Evolutionary conservation across 1,139 yeast species (phyloP).

Genomic region (Nakaseomyces bracarensis): DNA sequence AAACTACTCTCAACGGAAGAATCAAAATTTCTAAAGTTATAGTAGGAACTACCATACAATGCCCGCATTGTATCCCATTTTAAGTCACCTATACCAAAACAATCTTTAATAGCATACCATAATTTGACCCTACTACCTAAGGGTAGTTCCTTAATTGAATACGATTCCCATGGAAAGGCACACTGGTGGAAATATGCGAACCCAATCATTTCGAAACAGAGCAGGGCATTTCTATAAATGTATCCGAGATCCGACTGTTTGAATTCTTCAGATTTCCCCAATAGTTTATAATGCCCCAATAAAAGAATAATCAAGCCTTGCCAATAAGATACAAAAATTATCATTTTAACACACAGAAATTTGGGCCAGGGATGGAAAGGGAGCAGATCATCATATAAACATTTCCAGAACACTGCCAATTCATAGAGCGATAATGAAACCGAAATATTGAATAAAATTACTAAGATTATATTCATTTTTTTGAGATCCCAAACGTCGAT

Average conservation of each 20-base stretch:
- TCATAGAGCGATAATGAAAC: conserved; percentile 78
- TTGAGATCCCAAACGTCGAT: conserved; percentile 40
- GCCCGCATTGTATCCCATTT: conserved; percentile 69
- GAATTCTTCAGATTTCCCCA: conserved; percentile 31
- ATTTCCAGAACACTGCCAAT: conserved; percentile 87
- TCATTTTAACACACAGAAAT: conserved; percentile 83
- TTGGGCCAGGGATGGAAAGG: conserved; percentile 88
- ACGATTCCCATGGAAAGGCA: conserved; percentile 75
- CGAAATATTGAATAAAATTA: conserved; percentile 65
- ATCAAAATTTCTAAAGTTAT: conserved; percentile 78
- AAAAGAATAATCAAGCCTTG: conserved; percentile 71
- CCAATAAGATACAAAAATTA: conserved; percentile 96
- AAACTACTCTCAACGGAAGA: conserved; percentile 17
- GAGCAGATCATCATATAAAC: conserved; percentile 63
- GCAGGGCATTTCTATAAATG: conserved; percentile 66
- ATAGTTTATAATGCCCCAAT: conserved; percentile 46
- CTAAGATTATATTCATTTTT: conserved; percentile 31
- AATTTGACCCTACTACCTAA: conserved; percentile 58
- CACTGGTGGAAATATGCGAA: conserved; percentile 84
- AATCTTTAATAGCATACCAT: conserved; percentile 61
- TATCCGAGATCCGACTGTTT: conserved; percentile 36
- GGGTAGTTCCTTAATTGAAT: conserved; percentile 51
- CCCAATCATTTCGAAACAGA: conserved; percentile 77
- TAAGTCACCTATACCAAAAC: conserved; percentile 67
- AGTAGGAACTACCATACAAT: conserved; percentile 51